Evolutionary conservation across 257 asterid genomes (phyloP).

Genomic region (Ligustrum vulgare): DNA sequence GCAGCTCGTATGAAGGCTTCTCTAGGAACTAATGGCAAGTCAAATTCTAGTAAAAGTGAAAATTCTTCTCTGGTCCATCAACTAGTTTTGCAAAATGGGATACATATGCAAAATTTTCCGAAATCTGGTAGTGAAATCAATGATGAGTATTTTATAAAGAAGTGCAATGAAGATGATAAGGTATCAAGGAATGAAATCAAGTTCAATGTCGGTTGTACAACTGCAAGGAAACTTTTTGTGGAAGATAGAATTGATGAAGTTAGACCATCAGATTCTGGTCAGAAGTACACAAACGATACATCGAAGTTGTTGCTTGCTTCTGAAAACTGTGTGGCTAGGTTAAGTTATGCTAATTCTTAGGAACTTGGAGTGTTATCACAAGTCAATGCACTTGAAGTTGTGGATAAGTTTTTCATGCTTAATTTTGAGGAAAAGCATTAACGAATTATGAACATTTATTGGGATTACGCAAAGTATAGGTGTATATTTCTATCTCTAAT

Average conservation of each 20-base stretch:
- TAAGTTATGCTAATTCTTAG: conserved; percentile 80
- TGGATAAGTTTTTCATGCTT: conserved; percentile 71
- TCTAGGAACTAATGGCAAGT: conserved; percentile 33
- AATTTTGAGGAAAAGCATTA: conserved; percentile 55
- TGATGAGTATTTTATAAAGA: conserved; percentile 28
- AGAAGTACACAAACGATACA: conserved; percentile 22
- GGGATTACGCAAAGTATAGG: too few relatives aligned
- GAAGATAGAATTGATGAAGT: conserved; percentile 49
- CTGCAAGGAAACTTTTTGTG: conserved; percentile 74
- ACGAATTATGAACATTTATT: too few relatives aligned
- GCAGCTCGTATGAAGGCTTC: conserved; percentile 46
- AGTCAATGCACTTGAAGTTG: conserved; percentile 79
- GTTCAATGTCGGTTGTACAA: conserved; percentile 43
- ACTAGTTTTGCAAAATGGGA: conserved; percentile 28
- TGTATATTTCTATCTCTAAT: too few relatives aligned
- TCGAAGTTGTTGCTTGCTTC: conserved; percentile 22
- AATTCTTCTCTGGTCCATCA: conserved; percentile 38
- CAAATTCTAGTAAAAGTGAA: conserved; percentile 29
- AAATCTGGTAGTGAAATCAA: conserved; percentile 29
- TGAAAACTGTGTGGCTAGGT: conserved; percentile 52
- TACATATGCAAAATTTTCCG: conserved; percentile 24
- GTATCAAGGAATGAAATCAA: conserved; percentile 29
- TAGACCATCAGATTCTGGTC: conserved; percentile 36
- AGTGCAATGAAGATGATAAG: conserved; percentile 30
- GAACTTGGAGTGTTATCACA: conserved; percentile 92